These are phyloP conservation scores for Xylariaceae sp. DNA, from an alignment of 2,329 filamentous ascomycete genomes.

Conservation along the genomic window DNA sequence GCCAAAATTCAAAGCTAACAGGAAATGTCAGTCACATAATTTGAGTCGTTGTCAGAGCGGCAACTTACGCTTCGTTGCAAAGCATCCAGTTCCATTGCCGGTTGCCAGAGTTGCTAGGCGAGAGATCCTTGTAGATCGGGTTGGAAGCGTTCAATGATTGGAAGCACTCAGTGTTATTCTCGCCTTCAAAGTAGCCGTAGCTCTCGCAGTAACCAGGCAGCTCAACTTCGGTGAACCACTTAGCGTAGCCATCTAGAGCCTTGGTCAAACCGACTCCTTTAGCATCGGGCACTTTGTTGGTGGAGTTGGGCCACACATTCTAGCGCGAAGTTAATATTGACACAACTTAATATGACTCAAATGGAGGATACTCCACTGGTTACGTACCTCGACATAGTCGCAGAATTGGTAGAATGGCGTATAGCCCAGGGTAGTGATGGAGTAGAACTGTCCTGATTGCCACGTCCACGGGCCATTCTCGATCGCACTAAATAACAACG, in stretches of 20 bases:
- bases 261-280: slow-evolving; percentile 57
- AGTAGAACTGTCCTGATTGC: slow-evolving; percentile 59
- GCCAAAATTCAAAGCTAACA: slow-evolving; percentile 45
- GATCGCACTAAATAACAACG: slow-evolving; percentile 44
- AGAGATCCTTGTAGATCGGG: slow-evolving; percentile 46
- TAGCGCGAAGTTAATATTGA: slow-evolving; percentile 8
- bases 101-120: slow-evolving; percentile 49
- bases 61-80: slow-evolving; percentile 53
- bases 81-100: slow-evolving; percentile 62
- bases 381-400: slow-evolving; percentile 50
- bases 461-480: slow-evolving; percentile 63
- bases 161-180: slow-evolving; percentile 54
- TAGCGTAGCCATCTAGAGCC: slow-evolving; percentile 58
- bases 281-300: slow-evolving; percentile 54
- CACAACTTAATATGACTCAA: not conserved
- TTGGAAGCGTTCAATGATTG: slow-evolving; percentile 53
- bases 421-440: slow-evolving; percentile 48
- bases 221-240: slow-evolving; percentile 49
- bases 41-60: not conserved
- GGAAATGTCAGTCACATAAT: not conserved
- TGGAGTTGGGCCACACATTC: slow-evolving; percentile 51
- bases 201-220: slow-evolving; percentile 52
- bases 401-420: slow-evolving; percentile 57
- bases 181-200: slow-evolving; percentile 52
- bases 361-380: not conserved